Conservation (phyloP, 306 rosid genomes). For the Glycyrrhiza uralensis region DNA sequence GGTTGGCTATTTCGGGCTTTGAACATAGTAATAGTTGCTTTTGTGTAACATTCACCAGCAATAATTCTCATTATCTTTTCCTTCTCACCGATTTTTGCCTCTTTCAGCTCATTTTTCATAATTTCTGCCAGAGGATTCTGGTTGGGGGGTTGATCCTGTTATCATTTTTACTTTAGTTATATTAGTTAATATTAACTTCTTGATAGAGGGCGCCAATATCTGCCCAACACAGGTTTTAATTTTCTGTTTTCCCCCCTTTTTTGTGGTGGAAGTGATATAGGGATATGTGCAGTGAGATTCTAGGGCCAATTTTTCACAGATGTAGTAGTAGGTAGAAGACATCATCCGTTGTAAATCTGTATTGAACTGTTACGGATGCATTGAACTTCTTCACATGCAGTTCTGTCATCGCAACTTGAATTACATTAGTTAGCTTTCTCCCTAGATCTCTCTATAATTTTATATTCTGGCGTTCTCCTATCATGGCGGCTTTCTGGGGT, state of each 20-base stretch:
- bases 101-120: slow-evolving; percentile 23
- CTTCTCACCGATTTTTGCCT: slow-evolving; percentile 23
- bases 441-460: background rate
- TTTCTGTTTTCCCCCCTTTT: background rate
- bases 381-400: slow-evolving; percentile 14
- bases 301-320: slow-evolving; percentile 37
- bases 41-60: slow-evolving; percentile 63
- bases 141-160: slow-evolving; percentile 20
- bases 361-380: slow-evolving; percentile 21
- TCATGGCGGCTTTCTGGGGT: background rate
- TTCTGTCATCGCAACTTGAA: background rate
- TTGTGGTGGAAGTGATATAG: slow-evolving; percentile 47
- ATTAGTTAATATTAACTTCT: slow-evolving; percentile 19
- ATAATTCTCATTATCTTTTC: slow-evolving; percentile 44
- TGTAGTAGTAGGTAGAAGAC: slow-evolving; percentile 34
- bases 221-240: slow-evolving; percentile 41
- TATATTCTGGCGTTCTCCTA: background rate
- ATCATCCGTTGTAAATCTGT: slow-evolving; percentile 44
- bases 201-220: slow-evolving; percentile 42
- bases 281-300: slow-evolving; percentile 33
- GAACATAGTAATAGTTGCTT: slow-evolving; percentile 51
- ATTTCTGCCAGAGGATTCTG: slow-evolving; percentile 24
- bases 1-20: slow-evolving; percentile 37
- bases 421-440: background rate
- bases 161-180: background rate